phyloP scores from a whole-genome alignment of 192 early-diverging fungal genomes.

The Chytriomyces hyalinus region DNA sequence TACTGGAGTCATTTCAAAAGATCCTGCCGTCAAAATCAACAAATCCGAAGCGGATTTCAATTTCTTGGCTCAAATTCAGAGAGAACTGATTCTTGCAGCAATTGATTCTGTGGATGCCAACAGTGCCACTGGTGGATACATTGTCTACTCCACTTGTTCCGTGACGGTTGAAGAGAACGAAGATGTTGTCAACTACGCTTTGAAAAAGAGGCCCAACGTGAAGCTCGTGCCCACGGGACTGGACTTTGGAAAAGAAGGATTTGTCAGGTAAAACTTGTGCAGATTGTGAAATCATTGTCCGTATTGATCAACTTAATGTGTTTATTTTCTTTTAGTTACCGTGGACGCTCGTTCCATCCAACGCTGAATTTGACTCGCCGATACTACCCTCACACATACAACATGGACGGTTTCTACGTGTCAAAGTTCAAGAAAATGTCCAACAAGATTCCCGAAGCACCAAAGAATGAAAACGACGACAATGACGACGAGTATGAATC shows the following conservation, averaged over 20 bases:
- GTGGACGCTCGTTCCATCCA: conserved; percentile 87
- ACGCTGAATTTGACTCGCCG: conserved; percentile 81
- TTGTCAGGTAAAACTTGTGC: conserved; percentile 55
- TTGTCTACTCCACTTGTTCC: conserved; percentile 99
- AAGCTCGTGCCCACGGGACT: conserved; percentile 88
- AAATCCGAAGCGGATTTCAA: conserved; percentile 91
- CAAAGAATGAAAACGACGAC: conserved; percentile 18
- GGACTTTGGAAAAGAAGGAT: conserved; percentile 95
- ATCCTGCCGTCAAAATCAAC: conserved; percentile 93
- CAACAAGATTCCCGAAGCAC: conserved; percentile 72
- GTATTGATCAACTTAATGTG: background rate
- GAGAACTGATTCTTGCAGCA: conserved; percentile 93
- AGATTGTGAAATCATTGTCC: background rate
- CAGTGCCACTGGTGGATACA: conserved; percentile 90
- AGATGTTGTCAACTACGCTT: conserved; percentile 93
- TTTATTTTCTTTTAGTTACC: conserved; percentile 60
- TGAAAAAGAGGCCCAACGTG: conserved; percentile 91
- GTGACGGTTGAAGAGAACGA: conserved; percentile 98
- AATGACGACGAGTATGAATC: conserved; percentile 6
- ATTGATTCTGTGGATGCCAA: conserved; percentile 96
- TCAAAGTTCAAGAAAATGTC: conserved; percentile 95
- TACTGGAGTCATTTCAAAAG: conserved; percentile 99
- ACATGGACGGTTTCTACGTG: conserved; percentile 99
- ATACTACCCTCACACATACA: conserved; percentile 97
- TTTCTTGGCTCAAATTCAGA: conserved; percentile 91